Evolutionary conservation across 1,139 yeast species (phyloP).

Genomic region (Lodderomyces elongisporus): DNA sequence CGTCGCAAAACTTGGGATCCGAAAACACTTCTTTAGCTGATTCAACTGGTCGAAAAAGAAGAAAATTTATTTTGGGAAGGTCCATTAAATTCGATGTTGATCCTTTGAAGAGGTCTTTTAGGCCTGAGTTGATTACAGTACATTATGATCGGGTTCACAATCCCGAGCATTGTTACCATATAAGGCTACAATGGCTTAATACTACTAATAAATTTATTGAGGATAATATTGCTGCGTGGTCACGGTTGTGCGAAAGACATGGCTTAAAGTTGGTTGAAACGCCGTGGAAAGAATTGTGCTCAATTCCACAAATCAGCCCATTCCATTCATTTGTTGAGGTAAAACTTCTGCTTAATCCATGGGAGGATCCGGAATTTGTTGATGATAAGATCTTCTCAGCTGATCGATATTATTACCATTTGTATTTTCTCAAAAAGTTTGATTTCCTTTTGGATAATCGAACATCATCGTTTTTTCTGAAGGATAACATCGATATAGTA

Average conservation of each 20-base stretch:
- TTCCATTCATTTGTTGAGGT: conserved; percentile 81
- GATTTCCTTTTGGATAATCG: conserved; percentile 82
- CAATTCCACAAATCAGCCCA: conserved; percentile 72
- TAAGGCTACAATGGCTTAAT: conserved; percentile 88
- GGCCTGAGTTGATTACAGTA: conserved; percentile 74
- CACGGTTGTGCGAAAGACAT: conserved; percentile 77
- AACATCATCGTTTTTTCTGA: conserved; percentile 59
- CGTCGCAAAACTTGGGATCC: conserved; percentile 17
- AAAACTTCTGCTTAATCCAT: conserved; percentile 60
- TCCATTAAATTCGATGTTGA: conserved; percentile 73
- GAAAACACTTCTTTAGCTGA: conserved; percentile 34
- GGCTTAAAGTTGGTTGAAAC: conserved; percentile 87
- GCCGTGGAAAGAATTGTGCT: conserved; percentile 84
- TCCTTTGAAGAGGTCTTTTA: conserved; percentile 62
- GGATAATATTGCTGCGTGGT: conserved; percentile 77
- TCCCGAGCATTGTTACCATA: conserved; percentile 92
- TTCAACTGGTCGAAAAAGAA: conserved; percentile 20
- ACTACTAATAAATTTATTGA: conserved; percentile 87
- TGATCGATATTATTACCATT: conserved; percentile 57
- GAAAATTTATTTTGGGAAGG: conserved; percentile 46
- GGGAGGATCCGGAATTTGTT: conserved; percentile 54
- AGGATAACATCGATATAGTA: conserved; percentile 49
- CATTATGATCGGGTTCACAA: conserved; percentile 92
- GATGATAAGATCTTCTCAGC: conserved; percentile 41
- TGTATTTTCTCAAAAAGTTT: conserved; percentile 56